These are phyloP conservation scores for Liriodendron chinense DNA, from an alignment of 164 flowering plant species.

Conservation along the genomic window DNA sequence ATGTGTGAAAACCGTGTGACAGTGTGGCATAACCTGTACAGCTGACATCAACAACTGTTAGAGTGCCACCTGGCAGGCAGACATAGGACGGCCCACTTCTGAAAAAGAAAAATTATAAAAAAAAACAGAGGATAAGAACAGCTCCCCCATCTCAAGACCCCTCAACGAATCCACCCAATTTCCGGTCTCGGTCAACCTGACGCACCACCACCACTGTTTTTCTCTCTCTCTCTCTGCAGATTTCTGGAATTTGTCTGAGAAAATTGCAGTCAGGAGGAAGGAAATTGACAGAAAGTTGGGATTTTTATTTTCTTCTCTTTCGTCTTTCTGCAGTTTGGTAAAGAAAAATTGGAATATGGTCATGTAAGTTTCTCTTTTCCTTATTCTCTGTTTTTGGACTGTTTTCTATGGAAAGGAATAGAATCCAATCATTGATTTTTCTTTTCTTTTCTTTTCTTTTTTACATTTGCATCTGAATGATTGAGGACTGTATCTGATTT, in stretches of 20 bases:
- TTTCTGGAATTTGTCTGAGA: neutral
- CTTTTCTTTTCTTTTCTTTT: no score
- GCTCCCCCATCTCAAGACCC: neutral
- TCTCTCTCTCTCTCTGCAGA: neutral
- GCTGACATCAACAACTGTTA: neutral
- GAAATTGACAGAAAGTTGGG: conserved; percentile 3
- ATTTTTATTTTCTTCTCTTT: neutral
- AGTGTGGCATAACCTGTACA: no score
- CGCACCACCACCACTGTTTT: neutral
- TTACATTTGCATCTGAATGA: conserved; percentile 10
- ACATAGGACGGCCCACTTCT: neutral
- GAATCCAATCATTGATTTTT: neutral
- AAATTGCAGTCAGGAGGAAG: neutral
- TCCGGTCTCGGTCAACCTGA: conserved; percentile 2
- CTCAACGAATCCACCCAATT: conserved; percentile 6
- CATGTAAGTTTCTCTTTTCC: neutral
- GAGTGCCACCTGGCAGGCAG: neutral
- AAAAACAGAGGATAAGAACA: neutral
- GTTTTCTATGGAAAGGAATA: neutral
- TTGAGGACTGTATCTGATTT: neutral
- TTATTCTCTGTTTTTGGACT: conserved; percentile 6
- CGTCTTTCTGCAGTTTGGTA: neutral
- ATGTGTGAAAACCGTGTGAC: no score
- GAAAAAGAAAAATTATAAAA: neutral
- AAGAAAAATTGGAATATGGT: neutral